Evolutionary conservation across 2,329 filamentous ascomycete genomes (phyloP), one percentile per base, ranked within the genome.

Genomic region (Dissoconium aciculare): DNA sequence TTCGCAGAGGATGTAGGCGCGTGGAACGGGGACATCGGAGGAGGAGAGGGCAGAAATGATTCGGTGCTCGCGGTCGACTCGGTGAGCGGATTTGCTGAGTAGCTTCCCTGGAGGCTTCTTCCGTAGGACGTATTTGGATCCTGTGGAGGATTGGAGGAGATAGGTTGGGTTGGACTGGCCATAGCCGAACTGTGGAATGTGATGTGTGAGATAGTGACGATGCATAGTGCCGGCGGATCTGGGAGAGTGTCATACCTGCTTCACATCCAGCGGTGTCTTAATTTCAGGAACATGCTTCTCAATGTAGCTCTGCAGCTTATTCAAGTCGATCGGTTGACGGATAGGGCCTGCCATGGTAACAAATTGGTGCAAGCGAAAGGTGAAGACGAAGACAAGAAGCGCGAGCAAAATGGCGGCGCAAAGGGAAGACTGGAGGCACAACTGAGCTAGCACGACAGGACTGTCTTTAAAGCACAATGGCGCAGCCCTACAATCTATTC

Each of bases 111-210:
- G 87, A 1, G 89, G 89, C 62, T 95, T 95, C 69, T 98, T 95
- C 54, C 89, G 82, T 63, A 95, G 70, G 17, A 98, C 89, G 59
- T 77, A 93, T 51, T 75, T 74, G 44, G 63, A 56, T 30, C 74
- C 72, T 51, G 74, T 66, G 42, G 72, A 65, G 31, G 74, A 74
- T 11, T 75, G 92, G 50, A 95, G 67, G 50, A 87, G 82, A 60
- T 95, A 98, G 2, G 89, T 98, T 26, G 89, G 89, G 54, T 95
- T 98, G 35, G 83, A 93, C 60, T 95, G 89, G 37, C 89, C 89
- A 55, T 91, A 95, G 47, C 85, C 83, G 54, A 95, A 98, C 81
- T 95, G 49, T 19, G 30, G 11, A 10, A 13, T 9, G 10, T 11
- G 30, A 14, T 27, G 27, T 17, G 17, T 11, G 27, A 25, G 25